Conservation (phyloP, 148 eudicot genomes). For the Gaultheria prostrata region DNA sequence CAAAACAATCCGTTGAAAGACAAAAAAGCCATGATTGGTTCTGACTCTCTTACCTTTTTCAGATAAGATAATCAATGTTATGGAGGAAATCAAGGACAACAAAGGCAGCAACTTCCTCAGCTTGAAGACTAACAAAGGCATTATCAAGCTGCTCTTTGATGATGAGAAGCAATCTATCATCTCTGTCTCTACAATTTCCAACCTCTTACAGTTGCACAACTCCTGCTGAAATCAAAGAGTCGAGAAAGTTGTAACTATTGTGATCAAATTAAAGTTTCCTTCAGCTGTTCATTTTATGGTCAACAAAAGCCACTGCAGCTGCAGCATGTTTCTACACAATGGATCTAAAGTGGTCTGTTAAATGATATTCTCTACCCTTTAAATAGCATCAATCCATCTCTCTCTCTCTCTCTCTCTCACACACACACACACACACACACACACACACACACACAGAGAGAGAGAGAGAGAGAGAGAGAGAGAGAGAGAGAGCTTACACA, state of each 20-base stretch:
- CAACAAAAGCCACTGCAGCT: not conserved
- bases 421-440: not conserved
- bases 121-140: conserved; percentile 31
- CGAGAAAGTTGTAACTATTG: not conserved
- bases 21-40: not conserved
- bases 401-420: no score
- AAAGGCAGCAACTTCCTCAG: conserved; percentile 22
- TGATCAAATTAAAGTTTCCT: not conserved
- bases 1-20: not conserved
- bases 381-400: not conserved
- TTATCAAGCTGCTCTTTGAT: conserved; percentile 30
- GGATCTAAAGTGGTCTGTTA: not conserved
- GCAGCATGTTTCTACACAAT: not conserved
- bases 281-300: not conserved
- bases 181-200: conserved; percentile 30
- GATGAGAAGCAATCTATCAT: conserved; percentile 30
- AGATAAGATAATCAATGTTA: conserved; percentile 27
- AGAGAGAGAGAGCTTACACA: not conserved
- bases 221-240: conserved; percentile 8
- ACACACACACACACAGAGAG: no score
- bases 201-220: conserved; percentile 22
- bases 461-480: not conserved
- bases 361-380: not conserved
- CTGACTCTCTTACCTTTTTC: conserved; percentile 10
- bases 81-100: conserved; percentile 20